These are phyloP conservation scores for Fraxinus pennsylvanica DNA, from an alignment of 257 asterid genomes.

Conservation along the genomic window DNA sequence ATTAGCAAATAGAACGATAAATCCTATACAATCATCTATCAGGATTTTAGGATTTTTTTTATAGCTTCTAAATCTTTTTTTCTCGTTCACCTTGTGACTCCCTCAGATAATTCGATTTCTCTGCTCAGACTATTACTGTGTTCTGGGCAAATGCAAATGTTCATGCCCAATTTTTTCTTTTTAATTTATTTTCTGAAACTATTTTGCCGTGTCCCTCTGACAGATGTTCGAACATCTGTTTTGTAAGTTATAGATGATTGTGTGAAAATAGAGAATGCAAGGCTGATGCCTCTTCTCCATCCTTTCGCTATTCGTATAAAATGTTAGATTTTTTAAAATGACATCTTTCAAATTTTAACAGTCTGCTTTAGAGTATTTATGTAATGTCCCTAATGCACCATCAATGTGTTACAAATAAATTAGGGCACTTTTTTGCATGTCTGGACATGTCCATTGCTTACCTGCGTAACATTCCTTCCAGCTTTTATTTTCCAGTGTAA, in stretches of 20 bases:
- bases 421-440: background rate
- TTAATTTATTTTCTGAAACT: background rate
- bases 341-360: conserved; percentile 3
- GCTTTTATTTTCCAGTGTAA: conserved; percentile 15
- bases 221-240: background rate
- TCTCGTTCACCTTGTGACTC: conserved; percentile 1
- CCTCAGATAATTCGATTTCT: background rate
- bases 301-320: background rate
- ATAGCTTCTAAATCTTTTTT: conserved; percentile 8
- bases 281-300: conserved; percentile 16
- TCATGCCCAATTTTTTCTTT: background rate
- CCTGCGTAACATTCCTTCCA: background rate
- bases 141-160: conserved; percentile 4
- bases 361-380: conserved; percentile 3
- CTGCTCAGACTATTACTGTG: background rate
- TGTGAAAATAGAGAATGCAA: conserved; percentile 15
- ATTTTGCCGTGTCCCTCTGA: background rate
- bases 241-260: conserved; percentile 2
- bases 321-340: background rate
- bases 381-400: conserved; percentile 17
- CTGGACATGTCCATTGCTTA: conserved; percentile 5
- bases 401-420: background rate
- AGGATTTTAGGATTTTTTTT: background rate
- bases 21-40: background rate
- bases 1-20: background rate